These are phyloP conservation scores for Trypanosoma cruzi DNA, from an alignment of 208 protist species.

Conservation along the genomic window DNA sequence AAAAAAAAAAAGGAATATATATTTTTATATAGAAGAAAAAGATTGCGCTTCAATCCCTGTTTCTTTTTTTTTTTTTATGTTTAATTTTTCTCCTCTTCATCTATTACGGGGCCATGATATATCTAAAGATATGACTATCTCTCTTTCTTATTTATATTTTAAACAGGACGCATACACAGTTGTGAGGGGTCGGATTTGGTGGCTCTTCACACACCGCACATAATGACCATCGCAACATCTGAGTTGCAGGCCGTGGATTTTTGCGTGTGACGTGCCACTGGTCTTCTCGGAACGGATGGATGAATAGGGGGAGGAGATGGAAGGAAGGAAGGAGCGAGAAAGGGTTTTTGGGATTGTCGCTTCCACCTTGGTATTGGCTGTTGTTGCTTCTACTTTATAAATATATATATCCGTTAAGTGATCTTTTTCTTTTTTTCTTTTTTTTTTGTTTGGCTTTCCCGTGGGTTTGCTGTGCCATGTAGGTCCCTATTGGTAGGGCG, in stretches of 20 bases:
- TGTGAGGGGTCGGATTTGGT: not conserved
- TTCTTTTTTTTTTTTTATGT: conserved; percentile 17
- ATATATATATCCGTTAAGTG: too few relatives aligned
- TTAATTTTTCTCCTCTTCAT: conserved; percentile 14
- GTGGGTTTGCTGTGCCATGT: not conserved
- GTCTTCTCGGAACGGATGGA: not conserved
- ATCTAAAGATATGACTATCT: conserved; percentile 15
- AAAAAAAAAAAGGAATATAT: not conserved
- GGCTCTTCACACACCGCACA: not conserved
- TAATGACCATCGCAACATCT: conserved; percentile 1
- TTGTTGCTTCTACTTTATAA: conserved; percentile 16
- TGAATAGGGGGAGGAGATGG: not conserved
- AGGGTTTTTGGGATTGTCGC: not conserved
- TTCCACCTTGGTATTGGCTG: not conserved
- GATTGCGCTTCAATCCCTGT: too few relatives aligned
- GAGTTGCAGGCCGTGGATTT: not conserved
- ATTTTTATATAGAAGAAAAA: too few relatives aligned
- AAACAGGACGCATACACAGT: conserved; percentile 3
- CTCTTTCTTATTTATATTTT: not conserved
- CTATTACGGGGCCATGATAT: not conserved
- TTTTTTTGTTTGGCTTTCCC: conserved; percentile 4
- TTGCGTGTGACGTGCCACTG: not conserved
- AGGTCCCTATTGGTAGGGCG: not conserved
- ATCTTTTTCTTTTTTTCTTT: conserved; percentile 14
- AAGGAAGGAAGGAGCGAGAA: not conserved